Evolutionary conservation across 1,139 yeast species (phyloP).

Genomic region (Lizanozyma gosingica): DNA sequence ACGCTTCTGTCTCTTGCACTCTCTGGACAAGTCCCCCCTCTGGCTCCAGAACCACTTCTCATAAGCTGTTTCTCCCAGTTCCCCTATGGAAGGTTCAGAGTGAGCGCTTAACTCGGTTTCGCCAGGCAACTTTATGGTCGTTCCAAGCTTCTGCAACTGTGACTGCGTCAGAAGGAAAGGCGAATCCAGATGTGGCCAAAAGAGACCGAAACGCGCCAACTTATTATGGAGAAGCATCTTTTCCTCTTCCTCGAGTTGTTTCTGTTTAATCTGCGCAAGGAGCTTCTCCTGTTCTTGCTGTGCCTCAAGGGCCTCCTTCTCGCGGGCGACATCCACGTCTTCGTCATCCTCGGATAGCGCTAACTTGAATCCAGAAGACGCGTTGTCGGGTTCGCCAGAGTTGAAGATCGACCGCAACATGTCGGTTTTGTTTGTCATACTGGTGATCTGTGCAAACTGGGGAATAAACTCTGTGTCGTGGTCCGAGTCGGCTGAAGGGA

Average conservation of each 20-base stretch:
- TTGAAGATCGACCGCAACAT: conserved; percentile 58
- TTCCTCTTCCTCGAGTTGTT: conserved; percentile 17
- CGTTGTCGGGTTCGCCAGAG: conserved; percentile 17
- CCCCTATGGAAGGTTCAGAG: conserved; percentile 21
- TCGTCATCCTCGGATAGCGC: conserved; percentile 28
- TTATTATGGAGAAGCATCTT: conserved; percentile 1
- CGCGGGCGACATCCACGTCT: conserved; percentile 23
- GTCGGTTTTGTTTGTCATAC: conserved; percentile 39
- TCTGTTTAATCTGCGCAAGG: conserved; percentile 22
- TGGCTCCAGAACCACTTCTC: conserved; percentile 75
- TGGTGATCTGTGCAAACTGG: too few relatives aligned
- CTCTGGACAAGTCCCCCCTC: conserved; percentile 74
- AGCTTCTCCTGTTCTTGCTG: conserved; percentile 19
- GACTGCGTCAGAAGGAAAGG: conserved; percentile 83
- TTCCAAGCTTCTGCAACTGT: conserved; percentile 56
- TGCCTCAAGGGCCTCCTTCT: conserved; percentile 7
- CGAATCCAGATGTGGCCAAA: conserved; percentile 76
- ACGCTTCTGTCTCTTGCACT: conserved; percentile 64
- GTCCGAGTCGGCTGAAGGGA: conserved; percentile 7
- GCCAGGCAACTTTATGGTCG: conserved; percentile 26
- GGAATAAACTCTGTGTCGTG: too few relatives aligned
- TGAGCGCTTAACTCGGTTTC: conserved; percentile 17
- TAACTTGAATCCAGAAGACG: conserved; percentile 23
- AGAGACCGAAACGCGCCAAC: conserved; percentile 41
- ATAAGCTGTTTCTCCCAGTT: conserved; percentile 44